Evolutionary conservation across 208 protist species (phyloP), one percentile per base, ranked within the genome.

Genomic region (Leishmania lainsoni): DNA sequence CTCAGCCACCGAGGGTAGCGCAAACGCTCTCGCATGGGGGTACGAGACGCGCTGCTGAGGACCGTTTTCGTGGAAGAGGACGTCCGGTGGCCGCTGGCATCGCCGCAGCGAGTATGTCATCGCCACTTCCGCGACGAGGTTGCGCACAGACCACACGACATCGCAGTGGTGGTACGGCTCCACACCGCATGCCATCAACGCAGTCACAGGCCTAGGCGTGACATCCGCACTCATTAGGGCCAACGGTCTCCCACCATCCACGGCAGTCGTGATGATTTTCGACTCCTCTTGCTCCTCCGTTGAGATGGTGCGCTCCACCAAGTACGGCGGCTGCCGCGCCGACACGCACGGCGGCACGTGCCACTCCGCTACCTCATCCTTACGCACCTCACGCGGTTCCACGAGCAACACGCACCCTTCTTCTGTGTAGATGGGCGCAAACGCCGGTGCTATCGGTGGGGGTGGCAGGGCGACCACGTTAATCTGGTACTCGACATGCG

Each of bases 41-140:
- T 83, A 72, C 56, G 80, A 51, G 20, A 75, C 29, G 22, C 66
- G 61, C 58, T 58, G 77, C 76, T 93, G 89, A 42, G 65, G 65
- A 29, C 56, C 81, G 42, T 49, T 86, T 81, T 35, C 83, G 84
- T 95, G 88, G 81, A 96, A 96, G 29, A 92, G 58, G 58, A 98
- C 45, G 35, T 81, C 81, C 1, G 93, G 93, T 69, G 94, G 93
- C 4, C 81, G 83, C 75, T 93, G 89, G 78, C 93, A 98, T 74
- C 94, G 93, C 5, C 91, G 94, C 51, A 98, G 83, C 10, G 92
- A 95, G 84, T 91, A 96, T 1, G 90, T 95, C 79, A 94, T 94
- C 17, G 70, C 79, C 52, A 92, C 91, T 42, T 75, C 51, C 12
- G 86, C 89, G n/a, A 92, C 87, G 45, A 90, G 76, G 83, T 95